Evolutionary conservation across 805 yeast genomes (phyloP).

Genomic region (Myxozyma geophila): DNA sequence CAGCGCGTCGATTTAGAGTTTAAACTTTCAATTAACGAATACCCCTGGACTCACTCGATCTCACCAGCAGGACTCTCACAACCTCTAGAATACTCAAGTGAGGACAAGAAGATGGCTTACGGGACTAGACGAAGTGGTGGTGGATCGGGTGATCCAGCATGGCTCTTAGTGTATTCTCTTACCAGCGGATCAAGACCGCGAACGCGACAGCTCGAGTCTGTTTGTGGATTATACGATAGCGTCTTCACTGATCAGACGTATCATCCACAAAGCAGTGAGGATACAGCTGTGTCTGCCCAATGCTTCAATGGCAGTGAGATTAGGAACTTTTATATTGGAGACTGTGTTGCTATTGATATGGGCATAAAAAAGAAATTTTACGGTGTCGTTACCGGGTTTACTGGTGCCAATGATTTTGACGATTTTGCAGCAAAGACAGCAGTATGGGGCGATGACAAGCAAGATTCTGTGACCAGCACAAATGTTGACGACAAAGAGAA

Average conservation of each 20-base stretch:
- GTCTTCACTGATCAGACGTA: neutral
- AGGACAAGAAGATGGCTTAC: neutral
- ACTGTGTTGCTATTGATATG: constrained; percentile 13
- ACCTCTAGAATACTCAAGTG: neutral
- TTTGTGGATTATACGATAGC: neutral
- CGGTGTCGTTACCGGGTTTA: constrained; percentile 12
- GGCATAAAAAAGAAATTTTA: constrained; percentile 7
- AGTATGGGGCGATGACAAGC: neutral
- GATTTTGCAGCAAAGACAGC: neutral
- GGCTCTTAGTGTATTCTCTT: neutral
- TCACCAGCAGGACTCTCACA: neutral
- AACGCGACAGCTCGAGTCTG: constrained; percentile 1
- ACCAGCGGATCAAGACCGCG: neutral
- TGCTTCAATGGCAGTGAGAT: neutral
- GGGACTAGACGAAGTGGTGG: neutral
- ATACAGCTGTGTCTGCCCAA: neutral
- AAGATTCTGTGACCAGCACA: neutral
- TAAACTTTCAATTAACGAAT: neutral
- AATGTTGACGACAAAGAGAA: neutral
- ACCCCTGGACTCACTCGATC: neutral
- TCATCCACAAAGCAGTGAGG: neutral
- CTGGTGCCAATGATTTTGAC: constrained; percentile 6
- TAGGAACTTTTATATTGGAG: constrained; percentile 14
- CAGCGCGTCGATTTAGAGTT: constrained; percentile 14
- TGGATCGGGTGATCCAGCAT: neutral